Conservation (phyloP, 148 eudicot genomes). For the Rhododendron kiyosumense region DNA sequence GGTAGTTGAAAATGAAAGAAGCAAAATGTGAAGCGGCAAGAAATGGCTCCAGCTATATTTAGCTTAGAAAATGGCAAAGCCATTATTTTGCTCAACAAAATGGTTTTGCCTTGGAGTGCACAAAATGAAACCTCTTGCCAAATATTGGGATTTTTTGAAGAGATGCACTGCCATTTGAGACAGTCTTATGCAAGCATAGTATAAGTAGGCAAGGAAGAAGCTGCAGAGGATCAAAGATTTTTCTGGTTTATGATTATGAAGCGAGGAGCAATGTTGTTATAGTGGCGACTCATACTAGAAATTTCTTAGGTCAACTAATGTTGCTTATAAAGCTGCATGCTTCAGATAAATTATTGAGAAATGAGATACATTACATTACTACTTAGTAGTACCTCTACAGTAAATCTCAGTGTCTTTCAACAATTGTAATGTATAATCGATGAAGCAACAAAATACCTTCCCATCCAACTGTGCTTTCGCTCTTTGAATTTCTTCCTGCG, state of each 20-base stretch:
- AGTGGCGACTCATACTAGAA: not conserved
- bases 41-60: not conserved
- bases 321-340: not conserved
- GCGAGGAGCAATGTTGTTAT: not conserved
- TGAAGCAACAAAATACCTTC: slow-evolving; percentile 43
- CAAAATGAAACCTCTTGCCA: not conserved
- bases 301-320: not conserved
- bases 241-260: not conserved
- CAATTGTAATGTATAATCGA: not conserved
- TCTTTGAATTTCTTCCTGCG: slow-evolving; percentile 70
- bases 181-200: not conserved
- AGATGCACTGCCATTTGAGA: not conserved
- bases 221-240: not conserved
- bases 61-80: not conserved
- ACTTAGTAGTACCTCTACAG: not conserved
- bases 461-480: slow-evolving; percentile 55
- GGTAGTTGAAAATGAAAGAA: not conserved
- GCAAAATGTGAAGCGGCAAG: not conserved
- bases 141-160: not conserved
- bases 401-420: not conserved
- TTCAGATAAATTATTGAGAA: not conserved
- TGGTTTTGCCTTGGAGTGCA: not conserved
- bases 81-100: not conserved
- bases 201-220: not conserved
- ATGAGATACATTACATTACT: too few species aligned